phyloP scores from a whole-genome alignment of 805 yeast species.

The Saturnispora sekii region DNA sequence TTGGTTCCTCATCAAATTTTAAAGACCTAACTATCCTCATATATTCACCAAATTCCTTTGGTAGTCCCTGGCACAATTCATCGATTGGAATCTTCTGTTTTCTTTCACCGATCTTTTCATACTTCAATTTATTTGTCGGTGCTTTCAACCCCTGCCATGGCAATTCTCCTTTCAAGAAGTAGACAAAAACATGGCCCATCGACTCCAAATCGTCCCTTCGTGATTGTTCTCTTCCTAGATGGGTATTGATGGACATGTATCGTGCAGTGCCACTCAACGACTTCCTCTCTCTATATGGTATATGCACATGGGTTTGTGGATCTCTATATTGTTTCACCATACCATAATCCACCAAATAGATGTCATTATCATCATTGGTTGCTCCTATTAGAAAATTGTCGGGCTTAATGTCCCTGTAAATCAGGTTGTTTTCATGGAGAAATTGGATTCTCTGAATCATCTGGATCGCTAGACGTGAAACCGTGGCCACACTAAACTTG shows the following conservation, averaged over 20 bases:
- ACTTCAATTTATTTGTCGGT: slow-evolving; percentile 73
- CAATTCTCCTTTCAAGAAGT: slow-evolving; percentile 66
- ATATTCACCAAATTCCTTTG: slow-evolving; percentile 67
- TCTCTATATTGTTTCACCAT: slow-evolving; percentile 83
- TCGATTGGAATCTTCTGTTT: slow-evolving; percentile 60
- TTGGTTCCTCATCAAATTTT: slow-evolving; percentile 73
- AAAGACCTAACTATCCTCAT: slow-evolving; percentile 57
- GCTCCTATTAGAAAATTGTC: slow-evolving; percentile 74
- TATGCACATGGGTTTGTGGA: slow-evolving; percentile 70
- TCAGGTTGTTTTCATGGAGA: slow-evolving; percentile 67
- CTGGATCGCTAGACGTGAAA: slow-evolving; percentile 65
- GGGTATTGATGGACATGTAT: slow-evolving; percentile 85
- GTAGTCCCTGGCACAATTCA: slow-evolving; percentile 55
- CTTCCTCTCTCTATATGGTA: slow-evolving; percentile 73
- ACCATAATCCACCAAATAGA: slow-evolving; percentile 73
- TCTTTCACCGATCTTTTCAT: slow-evolving; percentile 76
- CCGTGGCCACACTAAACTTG: slow-evolving; percentile 59
- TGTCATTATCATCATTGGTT: slow-evolving; percentile 41
- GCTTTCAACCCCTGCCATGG: slow-evolving; percentile 93
- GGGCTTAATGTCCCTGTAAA: slow-evolving; percentile 76
- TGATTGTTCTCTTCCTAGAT: slow-evolving; percentile 74
- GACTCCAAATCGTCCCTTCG: slow-evolving; percentile 78
- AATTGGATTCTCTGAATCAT: slow-evolving; percentile 66
- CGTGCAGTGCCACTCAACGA: slow-evolving; percentile 80
- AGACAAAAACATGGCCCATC: slow-evolving; percentile 73